Evolutionary conservation across 192 early-diverging fungal species (phyloP), one percentile per base, ranked within the genome.

Genomic region (Coemansia sp.): DNA sequence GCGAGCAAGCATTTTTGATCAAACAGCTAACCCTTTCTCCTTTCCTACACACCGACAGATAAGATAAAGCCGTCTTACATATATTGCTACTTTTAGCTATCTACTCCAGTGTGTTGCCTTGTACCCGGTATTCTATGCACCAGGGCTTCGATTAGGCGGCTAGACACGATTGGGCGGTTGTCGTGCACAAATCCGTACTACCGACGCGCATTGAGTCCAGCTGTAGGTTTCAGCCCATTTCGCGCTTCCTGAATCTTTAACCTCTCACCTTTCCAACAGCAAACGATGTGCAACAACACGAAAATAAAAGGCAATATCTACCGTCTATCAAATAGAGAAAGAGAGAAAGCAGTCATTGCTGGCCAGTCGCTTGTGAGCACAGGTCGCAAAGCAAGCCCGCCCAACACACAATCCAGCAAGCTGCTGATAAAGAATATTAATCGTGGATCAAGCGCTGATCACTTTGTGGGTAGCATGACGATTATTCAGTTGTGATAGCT

Each of bases 1-100:
- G 31, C 78, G 78, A 58, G 68, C 74, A 32, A 82, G 54, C 79
- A 82, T 82, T 68, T 65, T 54, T 68, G 4, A 50, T 24, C 53
- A 49, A 60, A 26, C 51, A 59, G 57, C 34, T 31, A 41, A 28
- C 48, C 58, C 22, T 53, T 53, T 58, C n/a, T 19, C n/a, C 47
- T 48, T 34, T 34, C 26, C 54, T 56, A 56, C 54, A 31, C 0
- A n/a, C 54, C 25, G 6, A n/a, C 18, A 19, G 9, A n/a, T 28
- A 25, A 25, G 28, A 14, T 22, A 52, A 26, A 52, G 22, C n/a
- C 7, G 16, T 44, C 16, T 16, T 44, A 14, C 12, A 14, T 44
- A 3, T 14, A 44, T 14, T 16, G 12, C 16, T 14, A 14, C 38
- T 44, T 44, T 44, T 44, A 44, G 38, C 8, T 16, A 44, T 44